phyloP scores from a whole-genome alignment of 805 yeast genomes.

The Candida orba region DNA sequence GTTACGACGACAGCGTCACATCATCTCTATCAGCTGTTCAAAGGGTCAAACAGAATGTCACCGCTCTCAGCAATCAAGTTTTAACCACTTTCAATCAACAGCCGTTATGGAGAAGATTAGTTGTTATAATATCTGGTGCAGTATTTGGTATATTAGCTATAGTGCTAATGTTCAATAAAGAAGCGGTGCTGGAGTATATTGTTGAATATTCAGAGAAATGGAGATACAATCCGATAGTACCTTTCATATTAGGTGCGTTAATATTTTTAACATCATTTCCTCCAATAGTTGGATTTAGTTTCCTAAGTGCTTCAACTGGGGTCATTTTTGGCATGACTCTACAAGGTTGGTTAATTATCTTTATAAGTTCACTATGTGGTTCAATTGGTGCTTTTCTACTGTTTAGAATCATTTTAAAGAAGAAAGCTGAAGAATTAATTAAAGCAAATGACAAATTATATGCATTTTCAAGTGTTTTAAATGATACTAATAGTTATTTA shows the following conservation, averaged over 20 bases:
- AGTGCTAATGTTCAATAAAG: conserved; percentile 14
- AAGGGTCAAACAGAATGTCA: conserved; percentile 2
- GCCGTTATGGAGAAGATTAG: conserved; percentile 11
- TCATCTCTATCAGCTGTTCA: neutral
- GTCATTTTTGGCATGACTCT: conserved; percentile 72
- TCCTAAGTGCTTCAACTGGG: conserved; percentile 61
- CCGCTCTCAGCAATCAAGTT: neutral
- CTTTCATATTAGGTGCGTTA: conserved; percentile 40
- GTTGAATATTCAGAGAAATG: conserved; percentile 22
- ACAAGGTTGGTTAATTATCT: conserved; percentile 71
- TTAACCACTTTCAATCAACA: conserved; percentile 12
- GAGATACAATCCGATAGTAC: conserved; percentile 27
- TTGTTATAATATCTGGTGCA: neutral
- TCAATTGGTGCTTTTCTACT: conserved; percentile 67
- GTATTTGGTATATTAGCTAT: conserved; percentile 5
- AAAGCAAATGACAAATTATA: conserved; percentile 56
- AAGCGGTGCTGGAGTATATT: conserved; percentile 11
- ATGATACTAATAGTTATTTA: conserved; percentile 60
- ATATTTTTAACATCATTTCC: conserved; percentile 77
- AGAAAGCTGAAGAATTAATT: conserved; percentile 55
- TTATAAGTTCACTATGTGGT: conserved; percentile 63
- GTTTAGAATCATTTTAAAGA: conserved; percentile 52
- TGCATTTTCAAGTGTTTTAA: conserved; percentile 67
- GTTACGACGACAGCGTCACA: neutral
- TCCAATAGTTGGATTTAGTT: conserved; percentile 79